Evolutionary conservation across 805 yeast genomes (phyloP).

Genomic region (Maudiozyma saulgeensis): DNA sequence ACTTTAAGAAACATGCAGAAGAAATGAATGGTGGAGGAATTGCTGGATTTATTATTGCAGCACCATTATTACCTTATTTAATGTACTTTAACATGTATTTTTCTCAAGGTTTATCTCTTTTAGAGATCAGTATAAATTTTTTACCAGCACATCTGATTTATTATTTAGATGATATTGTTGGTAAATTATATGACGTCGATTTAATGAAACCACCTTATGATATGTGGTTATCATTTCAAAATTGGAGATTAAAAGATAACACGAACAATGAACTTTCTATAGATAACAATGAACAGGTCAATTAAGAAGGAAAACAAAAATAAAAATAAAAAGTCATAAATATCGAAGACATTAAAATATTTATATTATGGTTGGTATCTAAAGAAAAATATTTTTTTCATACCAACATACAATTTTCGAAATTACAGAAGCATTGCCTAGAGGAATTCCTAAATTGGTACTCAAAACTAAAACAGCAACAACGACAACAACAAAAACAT

Average conservation of each 20-base stretch:
- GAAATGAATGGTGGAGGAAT: constrained; percentile 13
- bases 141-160: constrained; percentile 24
- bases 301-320: background rate
- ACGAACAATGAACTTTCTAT: background rate
- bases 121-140: constrained; percentile 19
- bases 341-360: too few relatives aligned
- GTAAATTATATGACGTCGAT: constrained; percentile 21
- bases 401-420: too few relatives aligned
- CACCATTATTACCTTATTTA: constrained; percentile 16
- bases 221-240: constrained; percentile 11
- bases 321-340: too few relatives aligned
- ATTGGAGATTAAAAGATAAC: constrained; percentile 1
- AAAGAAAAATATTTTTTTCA: too few relatives aligned
- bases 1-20: constrained; percentile 14
- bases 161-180: constrained; percentile 21
- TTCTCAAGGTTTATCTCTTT: constrained; percentile 9
- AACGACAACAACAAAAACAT: too few relatives aligned
- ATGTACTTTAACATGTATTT: constrained; percentile 17
- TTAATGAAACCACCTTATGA: constrained; percentile 23
- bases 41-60: constrained; percentile 17
- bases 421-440: too few relatives aligned
- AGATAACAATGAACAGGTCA: background rate
- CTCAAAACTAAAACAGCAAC: too few relatives aligned
- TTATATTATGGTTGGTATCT: too few relatives aligned
- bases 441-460: too few relatives aligned